Evolutionary conservation across 2,329 filamentous ascomycete genomes (phyloP).

Genomic region (Fusarium newnesense): DNA sequence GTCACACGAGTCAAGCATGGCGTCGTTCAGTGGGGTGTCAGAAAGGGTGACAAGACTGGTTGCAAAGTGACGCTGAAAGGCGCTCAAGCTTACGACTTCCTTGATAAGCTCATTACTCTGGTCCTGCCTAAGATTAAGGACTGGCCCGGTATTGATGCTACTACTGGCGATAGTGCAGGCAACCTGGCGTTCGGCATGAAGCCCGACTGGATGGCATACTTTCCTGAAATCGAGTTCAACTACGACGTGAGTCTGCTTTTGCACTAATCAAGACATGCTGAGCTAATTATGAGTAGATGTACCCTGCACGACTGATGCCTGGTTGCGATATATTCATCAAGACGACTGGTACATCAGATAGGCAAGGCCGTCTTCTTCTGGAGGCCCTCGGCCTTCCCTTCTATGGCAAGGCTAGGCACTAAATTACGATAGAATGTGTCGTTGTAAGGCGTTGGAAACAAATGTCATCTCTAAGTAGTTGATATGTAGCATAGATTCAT

Average conservation of each 20-base stretch:
- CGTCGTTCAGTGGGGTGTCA: constrained; percentile 80
- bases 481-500: constrained; percentile 46
- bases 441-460: constrained; percentile 9
- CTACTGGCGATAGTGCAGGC: constrained; percentile 85
- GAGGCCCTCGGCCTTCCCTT: constrained; percentile 70
- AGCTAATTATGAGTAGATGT: constrained; percentile 57
- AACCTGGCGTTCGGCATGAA: constrained; percentile 87
- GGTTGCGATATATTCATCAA: constrained; percentile 86
- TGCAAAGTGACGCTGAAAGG: constrained; percentile 82
- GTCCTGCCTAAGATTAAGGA: constrained; percentile 97
- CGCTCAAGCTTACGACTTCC: constrained; percentile 86
- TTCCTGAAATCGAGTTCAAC: constrained; percentile 95
- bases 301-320: constrained; percentile 78
- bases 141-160: constrained; percentile 75
- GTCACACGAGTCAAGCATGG: constrained; percentile 76
- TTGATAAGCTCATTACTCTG: constrained; percentile 89
- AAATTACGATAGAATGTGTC: constrained; percentile 25
- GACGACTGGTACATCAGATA: constrained; percentile 85
- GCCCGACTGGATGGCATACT: constrained; percentile 79
- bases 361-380: constrained; percentile 80
- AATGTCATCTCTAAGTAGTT: constrained; percentile 34
- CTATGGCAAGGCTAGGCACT: constrained; percentile 73
- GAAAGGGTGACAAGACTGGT: constrained; percentile 75
- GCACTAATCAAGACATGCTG: neutral
- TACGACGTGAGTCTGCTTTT: constrained; percentile 77